A percentile compares a stretch with the other conserved stretches of the same genome.
Conservation (phyloP, 345 rosid species). For the Citrus mangshanensis region DNA sequence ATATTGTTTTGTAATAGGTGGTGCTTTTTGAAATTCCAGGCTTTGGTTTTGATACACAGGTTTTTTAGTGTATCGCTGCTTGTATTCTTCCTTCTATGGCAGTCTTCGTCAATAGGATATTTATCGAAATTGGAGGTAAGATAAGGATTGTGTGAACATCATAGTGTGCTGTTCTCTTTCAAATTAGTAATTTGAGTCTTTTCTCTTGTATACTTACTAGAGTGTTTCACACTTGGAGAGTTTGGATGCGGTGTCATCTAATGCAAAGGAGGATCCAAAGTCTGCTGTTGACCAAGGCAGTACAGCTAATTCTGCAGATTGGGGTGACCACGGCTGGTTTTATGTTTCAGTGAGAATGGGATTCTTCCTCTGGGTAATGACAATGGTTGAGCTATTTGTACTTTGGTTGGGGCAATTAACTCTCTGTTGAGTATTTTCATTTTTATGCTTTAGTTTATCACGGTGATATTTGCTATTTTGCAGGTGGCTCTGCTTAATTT, state of each 20-base stretch:
- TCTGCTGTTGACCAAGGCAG: constrained; percentile 25
- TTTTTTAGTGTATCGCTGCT: constrained; percentile 84
- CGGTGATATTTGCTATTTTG: constrained; percentile 11
- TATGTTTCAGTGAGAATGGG: constrained; percentile 78
- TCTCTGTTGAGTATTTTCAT: not conserved
- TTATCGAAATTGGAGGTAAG: constrained; percentile 49
- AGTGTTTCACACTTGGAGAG: constrained; percentile 33
- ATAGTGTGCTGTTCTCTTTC: not conserved
- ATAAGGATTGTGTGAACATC: not conserved
- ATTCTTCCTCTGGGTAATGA: constrained; percentile 83
- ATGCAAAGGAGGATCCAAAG: constrained; percentile 32
- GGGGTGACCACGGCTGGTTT: constrained; percentile 65
- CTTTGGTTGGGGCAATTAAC: constrained; percentile 1
- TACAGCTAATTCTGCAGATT: constrained; percentile 33
- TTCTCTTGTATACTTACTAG: not conserved
- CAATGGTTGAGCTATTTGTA: constrained; percentile 3
- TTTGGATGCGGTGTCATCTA: constrained; percentile 34
- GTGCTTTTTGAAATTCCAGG: constrained; percentile 67
- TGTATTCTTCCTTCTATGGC: constrained; percentile 76
- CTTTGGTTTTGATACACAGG: constrained; percentile 86
- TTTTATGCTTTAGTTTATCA: not conserved
- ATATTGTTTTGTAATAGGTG: constrained; percentile 20
- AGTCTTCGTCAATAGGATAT: constrained; percentile 49
- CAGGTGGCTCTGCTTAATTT: constrained; percentile 90
- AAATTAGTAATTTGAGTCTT: not conserved